These are phyloP conservation scores for Colletotrichum limetticola DNA, from an alignment of 2,329 filamentous ascomycete genomes.

Conservation along the genomic window DNA sequence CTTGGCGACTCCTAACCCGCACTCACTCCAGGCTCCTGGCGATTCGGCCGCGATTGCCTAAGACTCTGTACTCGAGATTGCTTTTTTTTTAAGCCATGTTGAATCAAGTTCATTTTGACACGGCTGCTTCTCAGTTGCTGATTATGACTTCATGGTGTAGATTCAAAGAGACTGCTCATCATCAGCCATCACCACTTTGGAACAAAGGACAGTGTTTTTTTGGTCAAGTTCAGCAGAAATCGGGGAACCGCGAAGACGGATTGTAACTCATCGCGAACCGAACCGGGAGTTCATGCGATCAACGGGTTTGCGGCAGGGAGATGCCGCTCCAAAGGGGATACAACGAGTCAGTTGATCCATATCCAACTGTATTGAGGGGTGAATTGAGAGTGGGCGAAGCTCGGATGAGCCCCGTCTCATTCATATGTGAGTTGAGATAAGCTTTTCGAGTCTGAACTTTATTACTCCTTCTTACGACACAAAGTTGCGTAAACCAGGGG, in stretches of 20 bases:
- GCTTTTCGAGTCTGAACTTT: neutral
- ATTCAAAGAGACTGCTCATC: neutral
- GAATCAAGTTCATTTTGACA: neutral
- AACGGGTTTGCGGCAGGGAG: neutral
- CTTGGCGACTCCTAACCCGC: neutral
- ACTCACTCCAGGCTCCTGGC: neutral
- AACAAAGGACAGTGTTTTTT: neutral
- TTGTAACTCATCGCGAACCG: neutral
- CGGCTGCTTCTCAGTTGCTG: neutral
- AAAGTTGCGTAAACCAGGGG: neutral
- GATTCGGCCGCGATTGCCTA: neutral
- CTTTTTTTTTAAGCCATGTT: neutral
- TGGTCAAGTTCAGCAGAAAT: neutral
- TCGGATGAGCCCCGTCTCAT: neutral
- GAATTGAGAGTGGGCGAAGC: neutral
- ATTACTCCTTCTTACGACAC: neutral
- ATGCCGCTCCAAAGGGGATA: neutral
- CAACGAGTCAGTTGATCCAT: neutral
- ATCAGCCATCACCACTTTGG: neutral
- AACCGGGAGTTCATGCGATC: neutral
- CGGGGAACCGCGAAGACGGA: neutral
- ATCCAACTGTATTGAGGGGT: neutral
- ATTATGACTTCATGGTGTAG: neutral
- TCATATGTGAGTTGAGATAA: neutral
- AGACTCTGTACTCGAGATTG: neutral